Evolutionary conservation across 2,329 filamentous ascomycete species (phyloP).

Genomic region (Phaeosphaeriaceae sp.): DNA sequence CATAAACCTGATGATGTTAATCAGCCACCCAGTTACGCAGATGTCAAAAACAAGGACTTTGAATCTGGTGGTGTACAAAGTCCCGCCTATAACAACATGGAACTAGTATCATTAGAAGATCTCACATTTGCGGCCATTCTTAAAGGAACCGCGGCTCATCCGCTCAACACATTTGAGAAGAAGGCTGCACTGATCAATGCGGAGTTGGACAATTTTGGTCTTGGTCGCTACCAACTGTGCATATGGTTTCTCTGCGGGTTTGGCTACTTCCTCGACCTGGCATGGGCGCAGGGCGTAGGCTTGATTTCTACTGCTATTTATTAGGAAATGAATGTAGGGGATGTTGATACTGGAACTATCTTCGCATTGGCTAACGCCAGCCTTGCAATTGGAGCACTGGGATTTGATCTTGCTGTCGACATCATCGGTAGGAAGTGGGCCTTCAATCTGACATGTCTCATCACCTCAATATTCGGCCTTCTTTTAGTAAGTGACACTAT

Average conservation of each 20-base stretch:
- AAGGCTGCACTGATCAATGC: slow-evolving; percentile 40
- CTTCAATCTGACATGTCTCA: slow-evolving; percentile 36
- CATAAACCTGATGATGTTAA: slow-evolving; percentile 1
- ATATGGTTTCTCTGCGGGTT: slow-evolving; percentile 43
- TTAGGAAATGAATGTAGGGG: slow-evolving; percentile 36
- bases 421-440: slow-evolving; percentile 38
- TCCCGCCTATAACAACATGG: slow-evolving; percentile 37
- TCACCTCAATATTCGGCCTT: slow-evolving; percentile 35
- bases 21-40: background rate
- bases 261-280: slow-evolving; percentile 39
- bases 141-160: slow-evolving; percentile 33
- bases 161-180: slow-evolving; percentile 36
- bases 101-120: slow-evolving; percentile 28
- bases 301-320: slow-evolving; percentile 35
- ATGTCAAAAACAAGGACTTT: slow-evolving; percentile 5
- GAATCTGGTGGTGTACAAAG: slow-evolving; percentile 23
- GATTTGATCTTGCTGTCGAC: slow-evolving; percentile 34
- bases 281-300: slow-evolving; percentile 39
- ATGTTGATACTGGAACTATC: slow-evolving; percentile 29
- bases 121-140: slow-evolving; percentile 35
- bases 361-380: slow-evolving; percentile 39
- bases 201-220: slow-evolving; percentile 39
- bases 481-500: slow-evolving; percentile 26
- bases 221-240: slow-evolving; percentile 38
- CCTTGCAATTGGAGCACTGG: slow-evolving; percentile 34